phyloP scores from a whole-genome alignment of 352 stramenopile genomes.

The Aphanomyces invadans region DNA sequence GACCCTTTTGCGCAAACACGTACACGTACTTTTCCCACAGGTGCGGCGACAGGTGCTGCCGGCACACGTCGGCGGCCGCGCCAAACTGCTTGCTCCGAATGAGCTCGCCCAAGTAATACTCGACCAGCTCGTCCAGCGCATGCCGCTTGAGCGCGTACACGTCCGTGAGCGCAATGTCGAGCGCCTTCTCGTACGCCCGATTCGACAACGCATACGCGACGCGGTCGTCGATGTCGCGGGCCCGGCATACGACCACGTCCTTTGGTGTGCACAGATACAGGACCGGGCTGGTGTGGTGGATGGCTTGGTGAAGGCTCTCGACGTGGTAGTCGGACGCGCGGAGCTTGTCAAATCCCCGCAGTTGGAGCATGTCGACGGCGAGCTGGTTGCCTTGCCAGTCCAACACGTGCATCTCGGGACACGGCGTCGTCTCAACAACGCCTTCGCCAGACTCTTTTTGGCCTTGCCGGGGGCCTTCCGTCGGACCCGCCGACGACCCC shows the following conservation, averaged over 20 bases:
- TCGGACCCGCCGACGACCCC: slow-evolving; percentile 31
- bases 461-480: slow-evolving; percentile 25
- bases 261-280: slow-evolving; percentile 78
- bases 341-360: slow-evolving; percentile 65
- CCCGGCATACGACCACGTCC: slow-evolving; percentile 75
- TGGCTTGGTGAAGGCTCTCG: slow-evolving; percentile 51
- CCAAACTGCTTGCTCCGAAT: slow-evolving; percentile 66
- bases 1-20: slow-evolving; percentile 67
- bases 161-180: slow-evolving; percentile 58
- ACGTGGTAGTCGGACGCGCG: slow-evolving; percentile 78
- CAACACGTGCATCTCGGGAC: slow-evolving; percentile 81
- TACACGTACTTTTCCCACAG: slow-evolving; percentile 86
- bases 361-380: slow-evolving; percentile 66
- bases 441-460: slow-evolving; percentile 54
- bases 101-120: slow-evolving; percentile 67
- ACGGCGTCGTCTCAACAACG: slow-evolving; percentile 59
- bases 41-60: slow-evolving; percentile 57
- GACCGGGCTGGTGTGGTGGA: slow-evolving; percentile 24
- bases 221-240: slow-evolving; percentile 70
- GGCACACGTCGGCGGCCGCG: slow-evolving; percentile 62
- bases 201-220: slow-evolving; percentile 56
- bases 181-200: slow-evolving; percentile 51
- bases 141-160: slow-evolving; percentile 45
- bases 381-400: slow-evolving; percentile 82
- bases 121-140: slow-evolving; percentile 53